Base-by-base conservation (phyloP, 2,329 filamentous ascomycete species). In the Venturiaceae sp. region DNA sequence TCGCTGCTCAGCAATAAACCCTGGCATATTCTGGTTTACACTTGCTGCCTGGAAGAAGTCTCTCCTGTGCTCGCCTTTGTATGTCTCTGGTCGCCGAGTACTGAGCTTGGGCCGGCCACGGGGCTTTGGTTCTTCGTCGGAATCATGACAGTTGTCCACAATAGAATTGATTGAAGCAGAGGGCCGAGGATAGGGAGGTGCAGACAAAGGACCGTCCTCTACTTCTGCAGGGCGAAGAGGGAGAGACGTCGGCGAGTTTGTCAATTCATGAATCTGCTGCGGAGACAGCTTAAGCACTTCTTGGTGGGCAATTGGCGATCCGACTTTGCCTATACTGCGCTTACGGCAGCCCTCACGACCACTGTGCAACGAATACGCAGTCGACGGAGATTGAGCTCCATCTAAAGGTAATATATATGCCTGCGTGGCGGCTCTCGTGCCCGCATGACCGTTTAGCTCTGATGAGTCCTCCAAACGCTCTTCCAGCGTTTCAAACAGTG, bases 261-360 rank as follows among this genome's bases (percentile, higher is more conserved):
- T 80, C 44, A 83, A 73, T 47, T 81, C 79, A 44, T 80, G 74
- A 2, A 83, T 78, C 66, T 82, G 75, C 41, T 74, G 74, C 2
- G 77, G 75, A 3, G 80, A 82, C 32, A 83, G 69, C 63, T 80
- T 83, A 60, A 80, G 67, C 3, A 77, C 66, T 61, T 71, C 74
- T 53, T 33, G 30, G 8, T n/a, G 44, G 30, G 36, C 54, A 47
- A 21, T 28, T 32, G 30, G 54, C 21, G 30, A 59, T 37, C 46
- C 47, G 19, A 28, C 52, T 55, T 60, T 62, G 39, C 59, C 41
- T 16, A 57, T 56, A 52, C 61, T 46, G 39, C 36, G 54, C 26
- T 57, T 28, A 13, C 54, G 39, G 2, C 16, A 16, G 39, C 39
- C 26, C 19, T 34, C 55, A 50, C 30, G 21, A 23, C 5, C n/a